Conservation (phyloP, 2,329 filamentous ascomycete genomes). For the Xylogone sp. region DNA sequence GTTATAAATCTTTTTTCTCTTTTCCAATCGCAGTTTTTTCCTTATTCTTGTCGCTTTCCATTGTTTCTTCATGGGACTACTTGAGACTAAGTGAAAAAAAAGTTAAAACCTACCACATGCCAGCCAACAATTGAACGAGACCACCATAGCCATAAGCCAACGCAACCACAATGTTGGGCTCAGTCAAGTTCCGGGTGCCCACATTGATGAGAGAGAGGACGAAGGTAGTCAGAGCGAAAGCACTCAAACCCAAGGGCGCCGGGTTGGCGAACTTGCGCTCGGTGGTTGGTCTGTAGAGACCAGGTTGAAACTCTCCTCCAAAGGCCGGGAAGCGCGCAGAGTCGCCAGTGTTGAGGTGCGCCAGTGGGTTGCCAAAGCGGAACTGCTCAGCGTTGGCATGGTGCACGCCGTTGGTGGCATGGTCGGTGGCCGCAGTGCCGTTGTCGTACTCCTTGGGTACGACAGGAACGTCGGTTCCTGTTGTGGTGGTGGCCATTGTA, state of each 20-base stretch:
- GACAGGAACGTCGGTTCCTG: conserved; percentile 7
- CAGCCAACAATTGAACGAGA: conserved; percentile 63
- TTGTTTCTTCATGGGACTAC: neutral
- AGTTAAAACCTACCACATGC: conserved; percentile 54
- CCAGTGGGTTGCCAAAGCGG: conserved; percentile 39
- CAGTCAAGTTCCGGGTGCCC: conserved; percentile 38
- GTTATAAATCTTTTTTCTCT: too few relatives aligned
- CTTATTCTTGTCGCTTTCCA: too few relatives aligned
- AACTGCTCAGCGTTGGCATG: conserved; percentile 7
- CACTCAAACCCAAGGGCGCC: conserved; percentile 54
- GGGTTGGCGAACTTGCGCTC: conserved; percentile 55
- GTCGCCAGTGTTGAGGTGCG: conserved; percentile 39
- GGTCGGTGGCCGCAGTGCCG: conserved; percentile 14
- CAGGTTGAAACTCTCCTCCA: conserved; percentile 57
- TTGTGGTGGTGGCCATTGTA: conserved; percentile 21
- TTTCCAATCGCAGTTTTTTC: too few relatives aligned
- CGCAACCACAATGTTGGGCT: conserved; percentile 51
- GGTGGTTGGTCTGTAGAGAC: conserved; percentile 50
- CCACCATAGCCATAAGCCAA: conserved; percentile 61
- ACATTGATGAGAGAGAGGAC: conserved; percentile 56
- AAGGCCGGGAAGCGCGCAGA: conserved; percentile 47
- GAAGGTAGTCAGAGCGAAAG: conserved; percentile 62
- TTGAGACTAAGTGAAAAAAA: neutral
- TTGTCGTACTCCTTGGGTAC: conserved; percentile 19
- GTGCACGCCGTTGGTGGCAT: conserved; percentile 4